A percentile compares a stretch with the other conserved stretches of the same genome.
Conservation (phyloP, 202 grass and related monocot species). For the Bolboschoenoplectus hybrid region DNA sequence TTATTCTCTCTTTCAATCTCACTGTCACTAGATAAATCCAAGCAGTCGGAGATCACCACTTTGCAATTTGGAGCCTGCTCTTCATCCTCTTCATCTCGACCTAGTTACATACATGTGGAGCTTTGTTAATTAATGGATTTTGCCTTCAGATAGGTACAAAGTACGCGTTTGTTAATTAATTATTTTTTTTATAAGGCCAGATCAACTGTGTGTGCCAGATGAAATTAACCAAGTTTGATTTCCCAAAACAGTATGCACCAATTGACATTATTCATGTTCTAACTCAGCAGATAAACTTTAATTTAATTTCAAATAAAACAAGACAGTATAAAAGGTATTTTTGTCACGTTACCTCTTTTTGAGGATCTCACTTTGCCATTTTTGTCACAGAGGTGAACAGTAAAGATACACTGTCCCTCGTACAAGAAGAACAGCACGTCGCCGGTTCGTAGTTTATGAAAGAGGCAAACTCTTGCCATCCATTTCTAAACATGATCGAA, state of each 20-base stretch:
- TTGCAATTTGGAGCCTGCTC: not conserved
- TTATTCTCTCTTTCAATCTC: not conserved
- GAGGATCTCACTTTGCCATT: not conserved
- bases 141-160: too few relatives aligned
- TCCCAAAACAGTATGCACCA: not conserved
- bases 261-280: not conserved
- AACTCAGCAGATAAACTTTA: not conserved
- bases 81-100: not conserved
- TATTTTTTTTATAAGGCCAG: not conserved
- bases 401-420: not conserved
- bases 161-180: too few relatives aligned
- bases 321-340: not conserved
- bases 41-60: not conserved
- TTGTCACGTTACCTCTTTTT: constrained; percentile 10
- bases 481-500: not conserved
- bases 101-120: not conserved
- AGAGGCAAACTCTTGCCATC: not conserved
- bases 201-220: not conserved
- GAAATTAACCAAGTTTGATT: not conserved
- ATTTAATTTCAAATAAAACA: not conserved
- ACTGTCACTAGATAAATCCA: not conserved
- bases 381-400: not conserved
- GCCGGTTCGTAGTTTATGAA: not conserved
- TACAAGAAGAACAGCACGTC: not conserved
- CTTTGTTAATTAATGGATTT: not conserved